phyloP scores from a whole-genome alignment of 805 yeast species.

The Lipomyces kockii region DNA sequence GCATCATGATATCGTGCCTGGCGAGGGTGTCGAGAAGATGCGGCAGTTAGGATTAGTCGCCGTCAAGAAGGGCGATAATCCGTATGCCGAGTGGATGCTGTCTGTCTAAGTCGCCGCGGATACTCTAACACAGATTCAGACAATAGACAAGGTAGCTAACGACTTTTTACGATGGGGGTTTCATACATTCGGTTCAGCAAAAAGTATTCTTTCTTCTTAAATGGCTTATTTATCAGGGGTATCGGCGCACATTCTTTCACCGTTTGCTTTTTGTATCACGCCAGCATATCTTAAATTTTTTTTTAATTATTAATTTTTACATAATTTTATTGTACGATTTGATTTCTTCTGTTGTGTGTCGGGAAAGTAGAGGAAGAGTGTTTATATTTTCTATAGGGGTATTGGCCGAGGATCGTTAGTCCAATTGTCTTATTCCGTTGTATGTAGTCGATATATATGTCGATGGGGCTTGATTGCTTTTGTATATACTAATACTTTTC shows the following conservation, averaged over 20 bases:
- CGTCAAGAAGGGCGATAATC: constrained; percentile 29
- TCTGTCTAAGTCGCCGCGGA: neutral
- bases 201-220: neutral
- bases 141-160: neutral
- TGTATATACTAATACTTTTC: too few relatives aligned
- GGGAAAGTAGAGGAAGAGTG: too few relatives aligned
- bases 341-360: neutral
- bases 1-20: constrained; percentile 30
- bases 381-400: too few relatives aligned
- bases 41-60: constrained; percentile 38
- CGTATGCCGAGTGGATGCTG: constrained; percentile 38
- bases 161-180: neutral
- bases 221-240: neutral
- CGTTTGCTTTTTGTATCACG: neutral
- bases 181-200: neutral
- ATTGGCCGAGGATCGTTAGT: too few relatives aligned
- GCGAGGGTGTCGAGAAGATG: constrained; percentile 40
- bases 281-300: neutral
- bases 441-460: too few relatives aligned
- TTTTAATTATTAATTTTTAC: neutral
- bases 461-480: too few relatives aligned
- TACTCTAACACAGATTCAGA: neutral
- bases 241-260: constrained; percentile 6
- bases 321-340: neutral
- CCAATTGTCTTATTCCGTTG: too few relatives aligned